Evolutionary conservation across 2,329 filamentous ascomycete species (phyloP).

Genomic region (Arthrobotrys megalospora): DNA sequence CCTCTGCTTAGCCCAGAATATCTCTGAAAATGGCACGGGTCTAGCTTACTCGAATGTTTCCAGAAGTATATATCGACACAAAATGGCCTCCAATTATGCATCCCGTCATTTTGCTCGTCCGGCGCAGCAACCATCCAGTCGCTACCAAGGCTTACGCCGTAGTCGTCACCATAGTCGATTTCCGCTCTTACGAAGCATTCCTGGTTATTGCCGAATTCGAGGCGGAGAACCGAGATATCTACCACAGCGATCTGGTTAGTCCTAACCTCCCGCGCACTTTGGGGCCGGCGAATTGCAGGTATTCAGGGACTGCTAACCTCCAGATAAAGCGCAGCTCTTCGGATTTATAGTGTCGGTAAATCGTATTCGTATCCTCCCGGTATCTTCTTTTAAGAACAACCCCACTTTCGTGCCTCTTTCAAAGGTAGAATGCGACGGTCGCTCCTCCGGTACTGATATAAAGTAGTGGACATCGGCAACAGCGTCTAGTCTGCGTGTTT

Average conservation of each 20-base stretch:
- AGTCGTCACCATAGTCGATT: slow-evolving; percentile 56
- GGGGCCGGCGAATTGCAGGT: slow-evolving; percentile 3
- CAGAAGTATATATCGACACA: slow-evolving; percentile 59
- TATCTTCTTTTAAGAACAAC: slow-evolving; percentile 54
- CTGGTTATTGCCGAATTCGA: slow-evolving; percentile 50
- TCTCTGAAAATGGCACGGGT: not conserved
- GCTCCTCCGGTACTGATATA: slow-evolving; percentile 58
- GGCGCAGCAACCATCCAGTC: slow-evolving; percentile 57
- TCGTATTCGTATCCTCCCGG: slow-evolving; percentile 51
- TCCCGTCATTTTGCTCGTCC: slow-evolving; percentile 49
- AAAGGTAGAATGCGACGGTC: slow-evolving; percentile 51
- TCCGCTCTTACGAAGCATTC: slow-evolving; percentile 59
- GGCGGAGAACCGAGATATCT: slow-evolving; percentile 50
- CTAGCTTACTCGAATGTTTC: slow-evolving; percentile 56
- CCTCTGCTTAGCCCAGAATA: not conserved
- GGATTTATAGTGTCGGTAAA: slow-evolving; percentile 42
- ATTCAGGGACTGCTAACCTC: slow-evolving; percentile 49
- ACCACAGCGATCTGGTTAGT: not conserved
- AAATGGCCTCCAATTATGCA: slow-evolving; percentile 59
- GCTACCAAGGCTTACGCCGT: slow-evolving; percentile 49
- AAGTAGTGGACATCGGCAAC: slow-evolving; percentile 58
- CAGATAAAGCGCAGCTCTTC: slow-evolving; percentile 49
- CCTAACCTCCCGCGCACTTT: not conserved
- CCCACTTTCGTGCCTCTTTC: slow-evolving; percentile 57
- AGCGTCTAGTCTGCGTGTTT: slow-evolving; percentile 42